These are phyloP conservation scores for Ustilago vetiveriae DNA, from an alignment of 1,284 basidiomycete species.

Conservation along the genomic window DNA sequence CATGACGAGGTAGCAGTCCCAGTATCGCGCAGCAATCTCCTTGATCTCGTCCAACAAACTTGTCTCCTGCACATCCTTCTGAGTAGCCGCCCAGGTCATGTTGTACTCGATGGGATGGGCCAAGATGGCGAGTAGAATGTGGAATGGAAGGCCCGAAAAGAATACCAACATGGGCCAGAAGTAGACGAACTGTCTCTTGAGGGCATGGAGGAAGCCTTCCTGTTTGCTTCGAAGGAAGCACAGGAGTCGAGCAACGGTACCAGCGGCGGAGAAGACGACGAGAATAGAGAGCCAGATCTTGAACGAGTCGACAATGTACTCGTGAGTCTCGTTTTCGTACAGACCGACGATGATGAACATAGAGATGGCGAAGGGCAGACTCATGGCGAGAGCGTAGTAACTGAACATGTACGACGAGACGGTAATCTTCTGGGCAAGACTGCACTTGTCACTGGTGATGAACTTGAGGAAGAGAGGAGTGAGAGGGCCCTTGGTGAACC, in stretches of 20 bases:
- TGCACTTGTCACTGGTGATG: slow-evolving; percentile 48
- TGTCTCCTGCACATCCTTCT: slow-evolving; percentile 45
- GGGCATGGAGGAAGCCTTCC: slow-evolving; percentile 71
- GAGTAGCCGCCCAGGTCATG: slow-evolving; percentile 75
- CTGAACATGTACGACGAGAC: slow-evolving; percentile 76
- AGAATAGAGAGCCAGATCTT: slow-evolving; percentile 81
- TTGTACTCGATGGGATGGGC: slow-evolving; percentile 84
- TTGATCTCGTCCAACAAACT: slow-evolving; percentile 89
- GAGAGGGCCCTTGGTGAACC: slow-evolving; percentile 79
- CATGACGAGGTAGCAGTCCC: slow-evolving; percentile 70
- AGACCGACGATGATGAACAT: slow-evolving; percentile 80
- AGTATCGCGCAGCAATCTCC: slow-evolving; percentile 71
- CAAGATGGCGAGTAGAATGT: slow-evolving; percentile 77
- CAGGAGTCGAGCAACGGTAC: slow-evolving; percentile 77
- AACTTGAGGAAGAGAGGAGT: slow-evolving; percentile 76
- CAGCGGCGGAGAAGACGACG: slow-evolving; percentile 78
- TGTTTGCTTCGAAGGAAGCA: slow-evolving; percentile 81
- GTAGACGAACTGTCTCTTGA: slow-evolving; percentile 78
- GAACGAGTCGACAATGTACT: slow-evolving; percentile 71
- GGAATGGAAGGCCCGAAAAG: slow-evolving; percentile 37
- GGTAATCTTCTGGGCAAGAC: slow-evolving; percentile 76
- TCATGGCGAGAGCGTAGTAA: slow-evolving; percentile 82
- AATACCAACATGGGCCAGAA: slow-evolving; percentile 72
- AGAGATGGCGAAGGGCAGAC: slow-evolving; percentile 74
- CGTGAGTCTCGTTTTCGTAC: slow-evolving; percentile 75